These are phyloP conservation scores for Globisporangium sylvaticum DNA, from an alignment of 352 stramenopile genomes.

Conservation along the genomic window DNA sequence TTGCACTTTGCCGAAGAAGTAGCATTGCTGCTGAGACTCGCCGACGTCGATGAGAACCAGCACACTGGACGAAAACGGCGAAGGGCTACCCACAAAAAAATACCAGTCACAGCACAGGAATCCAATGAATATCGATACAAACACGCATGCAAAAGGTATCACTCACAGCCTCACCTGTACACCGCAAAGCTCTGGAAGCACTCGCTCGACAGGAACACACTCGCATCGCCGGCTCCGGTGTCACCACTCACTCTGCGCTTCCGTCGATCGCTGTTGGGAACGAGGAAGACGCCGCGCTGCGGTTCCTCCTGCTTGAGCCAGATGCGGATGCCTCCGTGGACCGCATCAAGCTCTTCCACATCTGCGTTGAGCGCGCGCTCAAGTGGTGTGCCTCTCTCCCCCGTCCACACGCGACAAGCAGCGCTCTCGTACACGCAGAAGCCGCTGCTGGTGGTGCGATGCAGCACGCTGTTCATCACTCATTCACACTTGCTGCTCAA, in stretches of 20 bases:
- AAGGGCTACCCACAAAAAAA: slow-evolving; percentile 27
- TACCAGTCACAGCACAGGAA: neutral
- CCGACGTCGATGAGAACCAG: slow-evolving; percentile 45
- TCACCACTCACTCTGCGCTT: neutral
- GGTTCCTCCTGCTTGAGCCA: neutral
- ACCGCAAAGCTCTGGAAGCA: slow-evolving; percentile 34
- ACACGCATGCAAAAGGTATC: neutral
- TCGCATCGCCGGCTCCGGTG: neutral
- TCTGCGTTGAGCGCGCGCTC: slow-evolving; percentile 27
- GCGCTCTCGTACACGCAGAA: slow-evolving; percentile 26
- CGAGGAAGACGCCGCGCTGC: slow-evolving; percentile 9
- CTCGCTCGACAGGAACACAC: slow-evolving; percentile 30
- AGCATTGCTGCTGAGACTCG: slow-evolving; percentile 39
- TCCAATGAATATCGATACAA: neutral
- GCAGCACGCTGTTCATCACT: neutral
- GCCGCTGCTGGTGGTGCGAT: neutral
- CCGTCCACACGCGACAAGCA: slow-evolving; percentile 44
- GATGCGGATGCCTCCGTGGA: slow-evolving; percentile 10
- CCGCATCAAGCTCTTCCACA: slow-evolving; percentile 23
- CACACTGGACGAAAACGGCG: slow-evolving; percentile 48
- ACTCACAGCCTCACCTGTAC: slow-evolving; percentile 23
- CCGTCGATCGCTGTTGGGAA: neutral
- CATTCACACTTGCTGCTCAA: neutral
- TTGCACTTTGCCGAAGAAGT: slow-evolving; percentile 39
- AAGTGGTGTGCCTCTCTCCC: slow-evolving; percentile 21